These are phyloP conservation scores for Rhodotorula diobovata DNA, from an alignment of 768 basidiomycete species.

Conservation along the genomic window DNA sequence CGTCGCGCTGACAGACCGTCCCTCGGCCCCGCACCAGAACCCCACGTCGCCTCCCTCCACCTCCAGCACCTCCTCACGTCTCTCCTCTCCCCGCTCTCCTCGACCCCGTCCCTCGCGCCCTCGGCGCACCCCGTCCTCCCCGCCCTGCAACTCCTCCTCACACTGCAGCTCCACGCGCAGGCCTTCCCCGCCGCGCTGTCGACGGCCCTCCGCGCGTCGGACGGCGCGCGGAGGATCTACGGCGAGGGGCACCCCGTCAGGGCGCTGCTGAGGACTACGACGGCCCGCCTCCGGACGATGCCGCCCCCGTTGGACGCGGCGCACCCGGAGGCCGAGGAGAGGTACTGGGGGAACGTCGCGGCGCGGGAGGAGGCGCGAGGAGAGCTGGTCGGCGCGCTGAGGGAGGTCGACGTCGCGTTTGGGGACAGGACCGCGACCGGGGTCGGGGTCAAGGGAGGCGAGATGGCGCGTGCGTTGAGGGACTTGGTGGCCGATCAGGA, in stretches of 20 bases:
- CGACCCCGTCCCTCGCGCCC: constrained; percentile 59
- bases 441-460: constrained; percentile 22
- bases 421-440: constrained; percentile 4
- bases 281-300: constrained; percentile 22
- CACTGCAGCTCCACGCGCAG: constrained; percentile 50
- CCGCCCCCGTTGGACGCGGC: neutral
- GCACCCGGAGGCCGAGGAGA: constrained; percentile 1
- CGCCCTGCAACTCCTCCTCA: constrained; percentile 62
- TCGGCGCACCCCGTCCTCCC: constrained; percentile 74
- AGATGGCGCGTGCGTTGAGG: constrained; percentile 13
- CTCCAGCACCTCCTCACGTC: constrained; percentile 53
- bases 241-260: constrained; percentile 28
- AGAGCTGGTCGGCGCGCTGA: constrained; percentile 3
- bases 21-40: constrained; percentile 51
- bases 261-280: constrained; percentile 18
- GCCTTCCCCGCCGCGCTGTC: constrained; percentile 48
- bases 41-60: constrained; percentile 52
- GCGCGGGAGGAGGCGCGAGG: neutral
- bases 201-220: constrained; percentile 42
- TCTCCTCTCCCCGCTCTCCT: constrained; percentile 57
- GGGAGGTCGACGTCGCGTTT: constrained; percentile 13
- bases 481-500: neutral
- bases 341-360: constrained; percentile 15
- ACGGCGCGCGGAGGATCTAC: constrained; percentile 3
- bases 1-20: no score